Base-by-base conservation (phyloP, 2,329 filamentous ascomycete species). In the Amauroascus niger region DNA sequence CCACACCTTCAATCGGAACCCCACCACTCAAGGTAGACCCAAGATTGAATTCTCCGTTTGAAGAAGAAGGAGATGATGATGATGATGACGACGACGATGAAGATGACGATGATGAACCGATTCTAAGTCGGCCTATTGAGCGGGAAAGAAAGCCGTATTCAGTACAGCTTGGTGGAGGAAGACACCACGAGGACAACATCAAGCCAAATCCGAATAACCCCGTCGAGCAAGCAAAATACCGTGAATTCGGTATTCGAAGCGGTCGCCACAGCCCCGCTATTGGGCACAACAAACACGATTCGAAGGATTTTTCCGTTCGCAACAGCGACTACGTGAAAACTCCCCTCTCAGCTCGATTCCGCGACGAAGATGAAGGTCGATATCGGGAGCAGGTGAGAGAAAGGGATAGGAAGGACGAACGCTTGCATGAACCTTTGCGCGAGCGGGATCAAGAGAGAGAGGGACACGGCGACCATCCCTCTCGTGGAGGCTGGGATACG, bases 111-210 rank as follows among this genome's bases (percentile, higher is more conserved):
- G 58, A 49, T n/a, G 71, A 74, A 44, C 61, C 64, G 1, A 65
- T 70, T 1, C 66, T 74, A 0, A 63, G 72, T 0, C 70, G 76
- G 0, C 79, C 79, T 1, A 78, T 85, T 45, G 83, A 86, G 62
- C 78, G 83, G 5, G 79, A 85, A 61, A 73, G 83, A 35, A 80
- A 85, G 56, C 83, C 83, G 0, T 86, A 86, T 61, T 71, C 69
- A 24, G 78, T 77, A 1, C 76, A 78, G 22, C 79, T 80, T 14
- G 81, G 81, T 8, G 72, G 69, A 24, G 82, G 81, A 6, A 84
- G 82, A 63, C 64, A 72, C 2, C 78, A 82, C 55, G 72, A 76
- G 14, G 73, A 74, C n/a, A 49, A 44, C 6, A 7, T 28, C 14
- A 54, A 54, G 37, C 7, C 35, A 32, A 41, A 24, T 11, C n/a